Base-by-base conservation (phyloP, 169 alveolate genomes). In the Eimeria maxima region DNA sequence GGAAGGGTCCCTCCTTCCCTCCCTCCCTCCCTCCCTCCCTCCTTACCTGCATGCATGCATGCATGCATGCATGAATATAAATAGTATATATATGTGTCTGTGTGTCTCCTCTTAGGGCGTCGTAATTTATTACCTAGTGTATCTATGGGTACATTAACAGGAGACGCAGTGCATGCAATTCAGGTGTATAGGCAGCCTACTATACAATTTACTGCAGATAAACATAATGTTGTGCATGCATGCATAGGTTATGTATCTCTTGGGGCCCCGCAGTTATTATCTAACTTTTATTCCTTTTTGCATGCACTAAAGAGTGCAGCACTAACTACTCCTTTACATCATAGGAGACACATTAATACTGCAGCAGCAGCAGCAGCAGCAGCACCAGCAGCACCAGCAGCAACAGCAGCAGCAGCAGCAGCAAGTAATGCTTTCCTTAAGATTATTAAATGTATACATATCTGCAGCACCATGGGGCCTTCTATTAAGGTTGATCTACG, bases 121-220 rank as follows among this genome's bases (percentile, higher is more conserved):
- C 83, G 84, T 29, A 83, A 91, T 63, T 60, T 91, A 4, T 27
- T 91, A 24, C 95, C 95, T 22, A 67, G 67, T n/a, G 90, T 20
- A 29, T 90, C 95, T 55, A 71, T 81, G 95, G 95, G 95, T 29
- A 91, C 95, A 3, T 27, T 91, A 2, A 33, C 90, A n/a, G 71
- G 38, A 20, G 95, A 91, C 44, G 67, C 50, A 44, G 65, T 29
- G 11, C 83, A 16, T 33, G 95, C 95, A 8, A 74, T 91, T 45
- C 95, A 90, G n/a, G 63, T 91, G 53, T 91, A 91, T 44, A 73
- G 95, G 44, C 95, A 91, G 65, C 60, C 95, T 10, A 91, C 95
- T 20, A 57, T 91, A 0, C 95, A 81, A 53, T 91, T 71, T 33
- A 13, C 38, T 24, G 90, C 95, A 55, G 95, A 91, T n/a, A 20